Percentiles rank a stretch among this genome's conserved stretches.
phyloP scores from a whole-genome alignment of 2,329 filamentous ascomycete genomes.

The Penicillium vulpinum region DNA sequence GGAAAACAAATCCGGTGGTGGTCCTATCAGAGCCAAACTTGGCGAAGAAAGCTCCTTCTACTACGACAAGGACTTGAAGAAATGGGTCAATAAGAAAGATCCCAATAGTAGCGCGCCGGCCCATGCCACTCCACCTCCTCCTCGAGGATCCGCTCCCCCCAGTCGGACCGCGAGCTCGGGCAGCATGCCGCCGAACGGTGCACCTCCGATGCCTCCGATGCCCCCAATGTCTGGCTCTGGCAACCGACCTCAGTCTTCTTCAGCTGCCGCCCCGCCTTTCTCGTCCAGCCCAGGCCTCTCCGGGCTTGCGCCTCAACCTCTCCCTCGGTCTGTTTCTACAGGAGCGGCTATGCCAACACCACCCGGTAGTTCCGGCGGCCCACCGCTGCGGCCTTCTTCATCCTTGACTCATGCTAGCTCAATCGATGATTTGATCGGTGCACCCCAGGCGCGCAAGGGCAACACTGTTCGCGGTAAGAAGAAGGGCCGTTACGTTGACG shows the following conservation, averaged over 20 bases:
- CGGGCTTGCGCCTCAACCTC: constrained; percentile 33
- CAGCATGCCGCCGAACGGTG: constrained; percentile 51
- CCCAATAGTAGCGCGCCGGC: constrained; percentile 62
- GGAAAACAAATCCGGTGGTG: constrained; percentile 46
- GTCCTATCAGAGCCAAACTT: constrained; percentile 84
- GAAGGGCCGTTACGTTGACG: constrained; percentile 91
- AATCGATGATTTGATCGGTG: constrained; percentile 87
- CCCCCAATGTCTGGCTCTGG: constrained; percentile 16
- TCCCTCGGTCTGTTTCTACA: constrained; percentile 40
- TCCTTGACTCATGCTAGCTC: constrained; percentile 89
- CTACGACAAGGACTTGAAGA: constrained; percentile 93
- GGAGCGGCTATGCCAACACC: constrained; percentile 37
- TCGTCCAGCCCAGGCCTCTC: constrained; percentile 35
- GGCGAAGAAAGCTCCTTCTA: constrained; percentile 92
- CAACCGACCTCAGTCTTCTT: constrained; percentile 37
- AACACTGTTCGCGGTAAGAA: constrained; percentile 67
- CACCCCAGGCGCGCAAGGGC: constrained; percentile 68
- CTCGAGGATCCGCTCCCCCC: constrained; percentile 57
- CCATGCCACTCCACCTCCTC: constrained; percentile 74
- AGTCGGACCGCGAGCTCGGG: constrained; percentile 55
- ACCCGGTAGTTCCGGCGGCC: constrained; percentile 38
- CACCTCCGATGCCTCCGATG: constrained; percentile 24
- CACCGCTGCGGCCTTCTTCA: constrained; percentile 66
- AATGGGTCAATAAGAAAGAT: constrained; percentile 97
- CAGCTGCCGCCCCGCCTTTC: constrained; percentile 27